Evolutionary conservation across 805 yeast species (phyloP), one percentile per base, ranked within the genome.

Genomic region (Saccharomyces eubayanus): DNA sequence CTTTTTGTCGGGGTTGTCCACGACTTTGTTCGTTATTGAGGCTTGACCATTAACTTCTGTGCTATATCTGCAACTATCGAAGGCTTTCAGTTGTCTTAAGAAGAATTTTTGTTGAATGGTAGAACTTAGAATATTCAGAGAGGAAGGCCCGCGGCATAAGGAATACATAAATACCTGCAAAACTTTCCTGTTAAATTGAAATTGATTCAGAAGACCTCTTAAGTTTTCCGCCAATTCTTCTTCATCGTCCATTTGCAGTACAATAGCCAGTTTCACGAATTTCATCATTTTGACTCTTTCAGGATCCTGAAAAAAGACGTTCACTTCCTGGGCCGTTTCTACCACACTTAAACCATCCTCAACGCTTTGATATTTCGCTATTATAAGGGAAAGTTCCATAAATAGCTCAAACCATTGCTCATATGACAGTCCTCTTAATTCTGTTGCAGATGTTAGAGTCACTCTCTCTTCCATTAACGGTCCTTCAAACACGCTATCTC

Each of bases 41-140:
- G 96, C 94, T 76, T 88, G 89, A 0, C 97, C 97, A 1, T 80
- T 72, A 20, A 89, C 80, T 11, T 76, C 75, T 46, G 77, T 78
- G 9, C 73, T 74, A 50, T 68, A 64, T 30, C 82, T 77, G 14
- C 85, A 63, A 2, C 94, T 80, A 66, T 94, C 99, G 66, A 81
- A 83, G 0, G 96, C 95, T 65, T 92, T 94, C 58, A 92, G 75
- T 61, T 91, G 97, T 60, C 99, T 81, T 56, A 94, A 72, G 57
- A 92, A 84, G 65, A 83, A 92, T 67, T 94, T 94, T 62, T 92
- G 98, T 64, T 89, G 92, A 57, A 89, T 87, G 36, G 89, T 83
- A 49, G 86, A 84, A 50, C 88, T 84, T 63, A 85, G 81, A 16
- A 79, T 75, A 12, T 81, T 85, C 61, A 80, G 72, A 1, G 87